Evolutionary conservation across 257 asterid genomes (phyloP), one percentile per base, ranked within the genome.

Genomic region (Vinca minor): DNA sequence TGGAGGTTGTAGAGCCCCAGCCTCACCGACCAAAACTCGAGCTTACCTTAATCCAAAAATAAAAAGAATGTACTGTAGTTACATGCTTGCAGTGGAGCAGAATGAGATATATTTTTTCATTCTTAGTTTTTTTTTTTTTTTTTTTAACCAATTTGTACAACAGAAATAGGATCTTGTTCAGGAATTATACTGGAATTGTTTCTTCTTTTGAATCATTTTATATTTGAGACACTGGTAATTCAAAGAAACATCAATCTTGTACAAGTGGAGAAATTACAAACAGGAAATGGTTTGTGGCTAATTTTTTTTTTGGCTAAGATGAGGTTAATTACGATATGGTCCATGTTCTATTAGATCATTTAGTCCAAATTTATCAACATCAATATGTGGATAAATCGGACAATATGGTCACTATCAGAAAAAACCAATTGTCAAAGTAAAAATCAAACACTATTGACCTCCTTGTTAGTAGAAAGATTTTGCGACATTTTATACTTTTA

Each of bases 11-110:
- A 12, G 93, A 85, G 82, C 95, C 93, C 12, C 96, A 92, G 75
- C 98, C 98, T n/a, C 83, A 88, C 77, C 75, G 98, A 75, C 96
- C 96, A 4, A 87, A 88, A 72, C 98, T 92, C n/a, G 81, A 89
- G 65, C 91, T 92, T 56, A 79, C 95, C 26, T 85, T 91, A 49
- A 61, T 77, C 63, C 83, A 78, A 60, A 45, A 68, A 35, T 39
- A 31, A 55, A 13, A 31, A 9, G 11, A 28, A 21, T 34, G 18
- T 49, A 18, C 44, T 57, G 4, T 46, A 23, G 26, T 44, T 62
- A 7, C 56, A 49, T 0, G 5, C 15, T 61, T 52, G 70, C 53
- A n/a, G 63, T 57, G 53, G 48, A 12, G 56, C 49, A 48, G 60
- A 34, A 36, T 21, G 36, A n/a, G 20, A 49, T 13, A 23, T n/a